These are phyloP conservation scores for Sporisorium sorghi DNA, from an alignment of 1,284 basidiomycete species.

Conservation along the genomic window DNA sequence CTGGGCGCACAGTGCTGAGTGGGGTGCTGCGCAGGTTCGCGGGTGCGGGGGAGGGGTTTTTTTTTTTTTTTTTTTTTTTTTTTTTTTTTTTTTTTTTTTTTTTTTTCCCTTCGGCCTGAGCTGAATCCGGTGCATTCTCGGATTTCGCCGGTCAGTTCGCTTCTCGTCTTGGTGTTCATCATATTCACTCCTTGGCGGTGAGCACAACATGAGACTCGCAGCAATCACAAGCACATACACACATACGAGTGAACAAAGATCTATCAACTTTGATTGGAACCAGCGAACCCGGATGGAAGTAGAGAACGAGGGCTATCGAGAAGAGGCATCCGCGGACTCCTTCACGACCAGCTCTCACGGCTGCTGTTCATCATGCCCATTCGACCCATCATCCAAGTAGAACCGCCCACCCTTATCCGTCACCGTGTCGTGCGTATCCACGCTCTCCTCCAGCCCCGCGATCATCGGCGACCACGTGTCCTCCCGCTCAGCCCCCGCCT, in stretches of 20 bases:
- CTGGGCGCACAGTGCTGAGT: too few relatives aligned
- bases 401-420: slow-evolving; percentile 11
- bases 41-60: too few relatives aligned
- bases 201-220: not conserved
- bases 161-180: too few relatives aligned
- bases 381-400: slow-evolving; percentile 10
- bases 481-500: slow-evolving; percentile 9
- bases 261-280: not conserved
- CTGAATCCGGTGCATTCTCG: not conserved
- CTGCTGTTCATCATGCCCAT: not conserved
- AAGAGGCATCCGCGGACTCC: not conserved
- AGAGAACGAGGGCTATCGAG: not conserved
- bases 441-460: slow-evolving; percentile 19
- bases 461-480: slow-evolving; percentile 31
- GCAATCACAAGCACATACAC: not conserved
- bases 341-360: not conserved
- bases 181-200: too few relatives aligned
- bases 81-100: not conserved
- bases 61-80: not conserved
- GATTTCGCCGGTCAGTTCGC: slow-evolving; percentile 1
- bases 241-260: not conserved
- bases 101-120: not conserved
- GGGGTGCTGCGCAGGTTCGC: not conserved
- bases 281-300: not conserved
- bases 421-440: slow-evolving; percentile 23